Evolutionary conservation across 139 green algal species (phyloP).

Genomic region (Chlamydomonas schloesseri): DNA sequence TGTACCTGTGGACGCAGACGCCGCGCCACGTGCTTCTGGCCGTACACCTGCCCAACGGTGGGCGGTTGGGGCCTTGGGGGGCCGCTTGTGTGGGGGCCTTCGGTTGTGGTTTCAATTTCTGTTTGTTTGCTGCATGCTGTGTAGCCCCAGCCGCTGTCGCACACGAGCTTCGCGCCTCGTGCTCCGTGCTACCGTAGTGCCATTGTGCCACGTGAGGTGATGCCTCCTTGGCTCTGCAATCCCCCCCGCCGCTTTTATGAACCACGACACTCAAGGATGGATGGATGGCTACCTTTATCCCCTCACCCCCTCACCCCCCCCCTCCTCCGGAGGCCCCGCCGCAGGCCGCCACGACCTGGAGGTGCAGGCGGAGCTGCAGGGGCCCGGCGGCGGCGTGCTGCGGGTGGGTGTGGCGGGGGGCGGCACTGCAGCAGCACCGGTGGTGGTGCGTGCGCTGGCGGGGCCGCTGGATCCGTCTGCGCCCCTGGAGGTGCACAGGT

Average conservation of each 20-base stretch:
- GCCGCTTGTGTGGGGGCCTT: too few relatives aligned
- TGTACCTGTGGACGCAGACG: conserved; percentile 90
- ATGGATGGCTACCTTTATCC: too few relatives aligned
- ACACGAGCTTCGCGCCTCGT: too few relatives aligned
- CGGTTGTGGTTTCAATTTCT: too few relatives aligned
- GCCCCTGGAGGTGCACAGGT: conserved; percentile 25
- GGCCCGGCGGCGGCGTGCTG: not conserved
- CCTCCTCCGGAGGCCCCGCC: not conserved
- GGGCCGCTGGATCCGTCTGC: conserved; percentile 4
- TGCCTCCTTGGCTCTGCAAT: too few relatives aligned
- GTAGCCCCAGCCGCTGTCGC: too few relatives aligned
- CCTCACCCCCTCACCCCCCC: too few relatives aligned
- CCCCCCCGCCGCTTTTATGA: too few relatives aligned
- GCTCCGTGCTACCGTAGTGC: too few relatives aligned
- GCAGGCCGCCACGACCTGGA: conserved; percentile 21
- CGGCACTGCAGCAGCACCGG: not conserved
- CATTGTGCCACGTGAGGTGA: too few relatives aligned
- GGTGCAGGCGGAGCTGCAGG: not conserved
- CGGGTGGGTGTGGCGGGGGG: not conserved
- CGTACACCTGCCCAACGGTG: conserved; percentile 77
- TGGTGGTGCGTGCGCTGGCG: not conserved
- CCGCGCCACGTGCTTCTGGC: conserved; percentile 67
- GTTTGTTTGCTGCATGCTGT: too few relatives aligned
- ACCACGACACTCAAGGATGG: too few relatives aligned
- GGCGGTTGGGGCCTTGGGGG: not conserved